Base-by-base conservation (phyloP, 768 basidiomycete species). In the Suillus bovinus region DNA sequence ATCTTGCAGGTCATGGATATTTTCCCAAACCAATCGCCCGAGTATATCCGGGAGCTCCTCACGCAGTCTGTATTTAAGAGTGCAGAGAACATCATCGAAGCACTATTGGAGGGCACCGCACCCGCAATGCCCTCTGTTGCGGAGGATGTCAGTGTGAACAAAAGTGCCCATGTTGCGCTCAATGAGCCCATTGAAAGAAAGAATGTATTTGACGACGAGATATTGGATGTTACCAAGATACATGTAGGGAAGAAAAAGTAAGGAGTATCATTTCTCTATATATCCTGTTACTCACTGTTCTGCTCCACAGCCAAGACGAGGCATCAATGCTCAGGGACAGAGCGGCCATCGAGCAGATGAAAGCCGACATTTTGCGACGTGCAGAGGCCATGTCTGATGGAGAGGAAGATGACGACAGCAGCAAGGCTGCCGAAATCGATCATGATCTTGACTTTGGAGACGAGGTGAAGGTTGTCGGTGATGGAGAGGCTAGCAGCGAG, bases 161-260 rank as follows among this genome's bases (percentile, higher is more conserved):
- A 16, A n/a, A 16, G 58, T 20, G 58, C 29, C 8, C 36, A 20
- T 24, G 6, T 24, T 10, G 8, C 11, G 11, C 5, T 33, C 17
- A 8, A 27, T 5, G 39, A 68, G 36, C 66, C 77, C 16, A 74
- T 76, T 29, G 82, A 86, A 65, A 76, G 94, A 63, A 74, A 77
- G 55, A 98, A 96, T 64, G 78, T 91, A 0, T 96, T 90, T 66
- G 88, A 95, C 68, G 83, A 85, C 27, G 87, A 91, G 52, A 70
- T 72, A 20, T 82, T 96, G 72, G 91, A 96, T 69, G 62, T 86
- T 36, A 76, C 79, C 7, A 78, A 78, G 58, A 62, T 95, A 27
- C 79, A 79, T 29, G 63, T 88, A 9, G 92, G 91, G 39, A 93
- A 88, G 80, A 86, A 83, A 78, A 77, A 67, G 87, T 88, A 65